Conservation (phyloP, 768 basidiomycete genomes). For the Boletus sensibilis region DNA sequence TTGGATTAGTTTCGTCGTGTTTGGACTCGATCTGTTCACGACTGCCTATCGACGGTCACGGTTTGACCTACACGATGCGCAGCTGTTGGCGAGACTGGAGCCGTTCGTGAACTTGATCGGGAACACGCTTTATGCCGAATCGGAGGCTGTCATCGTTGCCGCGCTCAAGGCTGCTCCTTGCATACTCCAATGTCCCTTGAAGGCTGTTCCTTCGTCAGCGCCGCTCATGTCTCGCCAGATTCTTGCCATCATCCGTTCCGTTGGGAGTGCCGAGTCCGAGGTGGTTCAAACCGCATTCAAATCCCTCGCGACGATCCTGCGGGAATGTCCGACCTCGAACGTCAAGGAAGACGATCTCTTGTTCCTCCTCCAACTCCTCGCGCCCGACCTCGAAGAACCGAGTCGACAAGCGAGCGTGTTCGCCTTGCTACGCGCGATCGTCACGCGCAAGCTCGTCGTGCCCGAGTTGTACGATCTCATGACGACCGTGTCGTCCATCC, state of each 20-base stretch:
- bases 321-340: constrained; percentile 79
- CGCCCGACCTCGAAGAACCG: constrained; percentile 90
- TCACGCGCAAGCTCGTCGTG: constrained; percentile 87
- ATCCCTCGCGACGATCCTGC: constrained; percentile 81
- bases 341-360: constrained; percentile 88
- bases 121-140: constrained; percentile 86
- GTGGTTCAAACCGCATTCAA: constrained; percentile 86
- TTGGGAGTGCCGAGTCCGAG: constrained; percentile 87
- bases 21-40: constrained; percentile 89
- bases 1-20: constrained; percentile 69
- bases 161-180: constrained; percentile 79
- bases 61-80: constrained; percentile 77
- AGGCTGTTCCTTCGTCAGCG: constrained; percentile 68
- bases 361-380: constrained; percentile 80
- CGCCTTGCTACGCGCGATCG: constrained; percentile 84
- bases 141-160: constrained; percentile 67
- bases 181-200: constrained; percentile 81
- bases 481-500: constrained; percentile 86
- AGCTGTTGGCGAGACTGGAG: constrained; percentile 80
- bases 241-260: constrained; percentile 75
- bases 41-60: constrained; percentile 83
- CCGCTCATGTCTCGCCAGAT: constrained; percentile 84
- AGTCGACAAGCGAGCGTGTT: constrained; percentile 84
- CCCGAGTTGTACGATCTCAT: constrained; percentile 97
- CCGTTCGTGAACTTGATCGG: constrained; percentile 86